phyloP scores from a whole-genome alignment of 202 grass and related monocot species.

The Schoenoplectus triqueter region DNA sequence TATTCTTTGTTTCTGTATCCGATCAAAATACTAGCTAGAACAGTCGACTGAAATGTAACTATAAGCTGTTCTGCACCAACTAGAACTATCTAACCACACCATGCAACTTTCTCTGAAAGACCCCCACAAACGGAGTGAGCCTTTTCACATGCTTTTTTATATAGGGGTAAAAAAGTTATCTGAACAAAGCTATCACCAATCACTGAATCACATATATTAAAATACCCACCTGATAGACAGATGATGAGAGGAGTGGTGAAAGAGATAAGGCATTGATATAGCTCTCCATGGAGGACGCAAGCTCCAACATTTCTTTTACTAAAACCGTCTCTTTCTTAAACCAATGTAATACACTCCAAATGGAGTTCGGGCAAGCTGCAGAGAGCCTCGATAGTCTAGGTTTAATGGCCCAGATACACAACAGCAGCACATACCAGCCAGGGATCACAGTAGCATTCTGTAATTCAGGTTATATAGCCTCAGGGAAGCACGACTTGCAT shows the following conservation, averaged over 20 bases:
- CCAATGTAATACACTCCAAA: slow-evolving; percentile 16
- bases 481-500: neutral
- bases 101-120: slow-evolving; percentile 15
- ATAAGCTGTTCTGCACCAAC: no score
- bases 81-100: neutral
- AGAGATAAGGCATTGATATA: slow-evolving; percentile 15
- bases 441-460: neutral
- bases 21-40: no score
- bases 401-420: slow-evolving; percentile 21
- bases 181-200: slow-evolving; percentile 17
- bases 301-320: slow-evolving; percentile 26
- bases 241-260: slow-evolving; percentile 5
- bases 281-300: slow-evolving; percentile 8
- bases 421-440: slow-evolving; percentile 1
- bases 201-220: slow-evolving; percentile 15
- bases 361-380: slow-evolving; percentile 32
- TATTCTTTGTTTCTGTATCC: no score
- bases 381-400: slow-evolving; percentile 11
- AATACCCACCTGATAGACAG: slow-evolving; percentile 9
- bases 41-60: no score
- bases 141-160: slow-evolving; percentile 30
- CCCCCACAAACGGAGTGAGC: slow-evolving; percentile 32
- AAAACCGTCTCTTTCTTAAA: slow-evolving; percentile 28
- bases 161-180: neutral
- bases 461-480: slow-evolving; percentile 6